phyloP scores from a whole-genome alignment of 78 protist genomes.

The Dictyostelium firmibasis region DNA sequence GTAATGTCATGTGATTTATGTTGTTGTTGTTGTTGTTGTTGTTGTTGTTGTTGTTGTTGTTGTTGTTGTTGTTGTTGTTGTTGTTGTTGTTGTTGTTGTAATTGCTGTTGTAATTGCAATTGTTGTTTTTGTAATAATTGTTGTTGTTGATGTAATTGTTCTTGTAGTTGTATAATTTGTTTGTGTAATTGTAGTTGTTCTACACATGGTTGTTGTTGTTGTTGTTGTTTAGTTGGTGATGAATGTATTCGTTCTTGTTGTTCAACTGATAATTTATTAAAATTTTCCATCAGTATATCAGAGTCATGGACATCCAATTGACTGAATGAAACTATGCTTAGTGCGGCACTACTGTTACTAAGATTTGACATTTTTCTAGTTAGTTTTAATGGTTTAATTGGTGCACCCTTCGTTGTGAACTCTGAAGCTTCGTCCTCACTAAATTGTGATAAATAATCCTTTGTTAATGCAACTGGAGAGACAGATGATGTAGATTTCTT shows the following conservation, averaged over 20 bases:
- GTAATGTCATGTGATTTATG: background rate
- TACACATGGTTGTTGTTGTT: too few species aligned
- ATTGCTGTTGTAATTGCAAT: background rate
- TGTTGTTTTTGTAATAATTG: background rate
- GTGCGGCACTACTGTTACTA: background rate
- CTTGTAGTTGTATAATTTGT: background rate
- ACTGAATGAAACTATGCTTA: background rate
- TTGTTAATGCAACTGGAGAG: background rate
- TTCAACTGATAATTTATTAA: background rate
- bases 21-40: background rate
- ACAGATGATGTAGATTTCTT: background rate
- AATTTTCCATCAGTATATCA: background rate
- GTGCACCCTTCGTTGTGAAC: background rate
- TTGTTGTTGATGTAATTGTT: background rate
- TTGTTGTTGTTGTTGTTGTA: background rate
- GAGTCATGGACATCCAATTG: background rate
- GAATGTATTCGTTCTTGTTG: background rate
- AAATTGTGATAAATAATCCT: background rate
- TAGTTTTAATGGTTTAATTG: background rate
- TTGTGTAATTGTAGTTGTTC: background rate
- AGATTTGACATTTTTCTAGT: background rate
- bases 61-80: background rate
- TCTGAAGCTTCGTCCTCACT: conserved; percentile 10
- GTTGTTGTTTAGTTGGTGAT: background rate
- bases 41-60: background rate